Base-by-base conservation (phyloP, 2,329 filamentous ascomycete genomes). In the Colletotrichum sojae region DNA sequence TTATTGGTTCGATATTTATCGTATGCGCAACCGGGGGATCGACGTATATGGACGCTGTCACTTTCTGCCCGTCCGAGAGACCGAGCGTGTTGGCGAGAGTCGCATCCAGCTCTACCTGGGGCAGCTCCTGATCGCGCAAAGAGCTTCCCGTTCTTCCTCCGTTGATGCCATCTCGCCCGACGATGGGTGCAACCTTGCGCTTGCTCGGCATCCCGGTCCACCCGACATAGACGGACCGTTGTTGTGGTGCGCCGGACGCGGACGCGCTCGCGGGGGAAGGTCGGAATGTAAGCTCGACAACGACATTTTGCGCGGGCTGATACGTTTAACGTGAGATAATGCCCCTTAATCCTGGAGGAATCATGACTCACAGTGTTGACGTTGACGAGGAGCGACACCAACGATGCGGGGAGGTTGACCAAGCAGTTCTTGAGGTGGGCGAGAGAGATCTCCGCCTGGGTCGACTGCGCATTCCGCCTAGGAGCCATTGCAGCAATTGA, bases 141-240 rank as follows among this genome's bases (percentile, higher is more conserved):
- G 85, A 83, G n/a, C 82, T 79, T n/a, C 84, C 85, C 36, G 86
- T 85, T 71, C 90, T 85, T 40, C 83, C 83, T 22, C 88, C 85
- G 73, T 83, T 88, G 73, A 94, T 87, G 1, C 93, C 92, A 76
- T 96, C 92, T 73, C 91, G 90, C 65, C 89, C 87, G 31, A 96
- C 89, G 31, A 95, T 86, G 0, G 93, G 89, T 13, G 91, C 89
- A 73, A 92, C 83, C 78, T 90, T 92, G 76, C 93, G 90, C 86
- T 95, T 97, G 84, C 95, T 98, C 73, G 94, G 92, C 94, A 99
- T 97, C 74, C 96, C 96, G 12, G 96, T 98, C 96, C 96, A 99
- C 79, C 96, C 96, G 69, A 97, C 86, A 78, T 92, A 99, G 75
- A 97, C 86, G 55, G 93, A 97, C 76, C 87, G 89, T 74, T 90